Evolutionary conservation across 345 rosid genomes (phyloP), one percentile per base, ranked within the genome.

Genomic region (Kernera saxatilis): DNA sequence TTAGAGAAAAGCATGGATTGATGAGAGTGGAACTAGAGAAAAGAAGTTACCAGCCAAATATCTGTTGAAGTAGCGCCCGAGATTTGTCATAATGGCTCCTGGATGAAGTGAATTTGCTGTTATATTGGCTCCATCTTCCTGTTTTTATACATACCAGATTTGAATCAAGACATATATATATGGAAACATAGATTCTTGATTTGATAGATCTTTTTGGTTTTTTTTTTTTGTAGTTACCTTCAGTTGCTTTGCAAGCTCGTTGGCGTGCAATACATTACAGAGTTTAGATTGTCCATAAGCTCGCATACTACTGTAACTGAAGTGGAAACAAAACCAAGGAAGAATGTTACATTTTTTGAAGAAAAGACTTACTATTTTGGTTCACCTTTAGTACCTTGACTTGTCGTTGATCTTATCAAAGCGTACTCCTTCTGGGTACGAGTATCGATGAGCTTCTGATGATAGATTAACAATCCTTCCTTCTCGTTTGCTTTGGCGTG

Each of bases 61-160:
- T 35, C 60, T 39, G 40, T 69, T 62, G 49, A 57, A 55, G 61
- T 83, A 70, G 29, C 86, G 84, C 8, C 79, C 37, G 36, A 84
- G 79, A 61, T 87, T 88, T 51, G 95, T 91, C 37, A 72, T 75
- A 30, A 91, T 81, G 21, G 67, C 78, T 53, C 97, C 95, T 6
- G 91, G 94, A 79, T 91, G 92, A 79, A 91, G 63, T 22, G 92
- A 87, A 32, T 88, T 91, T 13, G 86, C 84, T 27, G 87, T 85
- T 46, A 88, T 69, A 51, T 83, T 73, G 6, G 33, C 86, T 49
- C 78, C 84, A 30, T 85, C 95, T 46, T 82, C 92, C 97, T 85
- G 81, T 46, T 55, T 32, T 17, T 15, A 61, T 8, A 13, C 50
- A 58, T 35, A 68, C 9, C 37, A 39, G 3, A 63, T 4, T 29